Evolutionary conservation across 371 early-diverging fungal species (phyloP).

Genomic region (Mortierella sp.): DNA sequence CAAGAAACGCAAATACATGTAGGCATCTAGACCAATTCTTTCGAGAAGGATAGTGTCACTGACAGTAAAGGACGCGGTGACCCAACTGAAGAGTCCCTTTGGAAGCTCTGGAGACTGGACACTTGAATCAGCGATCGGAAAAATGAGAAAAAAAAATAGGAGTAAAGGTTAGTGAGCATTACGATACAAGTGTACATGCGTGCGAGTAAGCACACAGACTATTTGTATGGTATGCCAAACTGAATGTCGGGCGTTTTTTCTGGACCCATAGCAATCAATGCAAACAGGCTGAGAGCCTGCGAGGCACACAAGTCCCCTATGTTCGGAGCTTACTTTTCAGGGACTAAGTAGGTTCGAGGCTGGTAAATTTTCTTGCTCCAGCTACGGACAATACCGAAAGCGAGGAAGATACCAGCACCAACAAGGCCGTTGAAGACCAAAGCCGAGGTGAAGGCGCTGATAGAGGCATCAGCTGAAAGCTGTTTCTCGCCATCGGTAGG

Average conservation of each 20-base stretch:
- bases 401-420: conserved; percentile 61
- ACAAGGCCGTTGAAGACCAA: conserved; percentile 73
- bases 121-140: conserved; percentile 31
- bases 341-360: conserved; percentile 75
- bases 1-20: conserved; percentile 75
- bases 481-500: not conserved
- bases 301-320: too few species aligned
- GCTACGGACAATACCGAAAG: conserved; percentile 70
- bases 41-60: conserved; percentile 64
- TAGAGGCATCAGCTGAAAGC: conserved; percentile 54
- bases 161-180: too few species aligned
- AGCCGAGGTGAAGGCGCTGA: conserved; percentile 71
- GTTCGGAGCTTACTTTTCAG: conserved; percentile 59
- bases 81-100: conserved; percentile 63
- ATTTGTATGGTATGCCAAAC: too few species aligned
- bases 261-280: too few species aligned
- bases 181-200: too few species aligned
- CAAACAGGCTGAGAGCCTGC: too few species aligned
- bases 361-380: conserved; percentile 71
- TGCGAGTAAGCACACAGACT: too few species aligned
- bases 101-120: conserved; percentile 65
- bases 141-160: too few species aligned
- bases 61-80: conserved; percentile 59
- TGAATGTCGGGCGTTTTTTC: too few species aligned
- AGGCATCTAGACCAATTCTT: conserved; percentile 74